Base-by-base conservation (phyloP, 495 filamentous ascomycete genomes). In the Recurvomyces mirabilis region DNA sequence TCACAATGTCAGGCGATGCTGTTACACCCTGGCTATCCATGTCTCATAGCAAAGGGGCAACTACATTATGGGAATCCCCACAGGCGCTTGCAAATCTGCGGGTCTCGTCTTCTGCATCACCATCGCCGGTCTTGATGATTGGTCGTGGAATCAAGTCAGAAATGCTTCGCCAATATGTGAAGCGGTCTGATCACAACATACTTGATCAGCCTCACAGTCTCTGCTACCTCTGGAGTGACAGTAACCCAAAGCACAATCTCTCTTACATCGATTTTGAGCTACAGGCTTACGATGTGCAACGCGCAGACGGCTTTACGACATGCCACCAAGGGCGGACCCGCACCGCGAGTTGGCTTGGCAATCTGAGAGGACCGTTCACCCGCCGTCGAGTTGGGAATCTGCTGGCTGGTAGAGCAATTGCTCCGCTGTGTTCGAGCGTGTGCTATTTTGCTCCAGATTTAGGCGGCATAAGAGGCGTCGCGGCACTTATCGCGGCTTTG, bases 401-500 rank as follows among this genome's bases (percentile, higher is more conserved):
- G 24, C 40, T 43, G 1, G 17, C 25, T 21, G 30, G 3, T 18
- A 15, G 18, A 7, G 40, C 30, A 20, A 21, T 43, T 10, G 26
- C 13, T 21, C 24, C 40, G 7, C 10, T 43, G 14, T 43, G 25
- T 18, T 15, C 19, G 19, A 22, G 14, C 13, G 26, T 43, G 2
- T 43, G 40, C 30, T 43, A 43, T 18, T 43, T 43, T 18, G 40
- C 40, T 7, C 14, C 26, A 13, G 40, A 43, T 19, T 17, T 43
- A 29, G 40, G 40, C 17, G 40, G 40, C 26, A 18, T 33, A 2
- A 15, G 25, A 29, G 40, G 22, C 20, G 26, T 43, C 14, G 40
- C 40, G 10, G 14, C 26, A 4, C 24, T 43, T 5, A 6, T 43
- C 4, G 40, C 40, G 5, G 22, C 19, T 14, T 18, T 21, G 18